Evolutionary conservation across 2,329 filamentous ascomycete genomes (phyloP).

Genomic region (Trichoderma semiorbis): DNA sequence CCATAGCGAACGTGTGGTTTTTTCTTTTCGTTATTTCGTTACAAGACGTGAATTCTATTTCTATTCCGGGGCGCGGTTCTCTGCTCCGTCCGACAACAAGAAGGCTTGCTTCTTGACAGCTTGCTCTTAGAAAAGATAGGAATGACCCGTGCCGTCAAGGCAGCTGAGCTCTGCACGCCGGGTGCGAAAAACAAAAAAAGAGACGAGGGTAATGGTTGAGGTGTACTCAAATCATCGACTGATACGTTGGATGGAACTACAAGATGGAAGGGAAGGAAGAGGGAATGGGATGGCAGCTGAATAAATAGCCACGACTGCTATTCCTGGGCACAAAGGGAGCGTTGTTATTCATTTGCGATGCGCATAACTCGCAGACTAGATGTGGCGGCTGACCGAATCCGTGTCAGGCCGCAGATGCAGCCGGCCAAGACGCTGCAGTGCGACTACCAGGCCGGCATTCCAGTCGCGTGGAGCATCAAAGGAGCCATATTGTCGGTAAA

Average conservation of each 20-base stretch:
- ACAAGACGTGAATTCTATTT: not conserved
- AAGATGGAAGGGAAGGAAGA: not conserved
- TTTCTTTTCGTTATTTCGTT: not conserved
- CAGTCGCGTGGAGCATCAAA: constrained; percentile 15
- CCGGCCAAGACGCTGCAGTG: constrained; percentile 12
- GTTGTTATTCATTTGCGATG: not conserved
- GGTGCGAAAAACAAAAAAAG: constrained; percentile 8
- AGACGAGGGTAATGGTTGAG: not conserved
- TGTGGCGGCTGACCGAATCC: constrained; percentile 17
- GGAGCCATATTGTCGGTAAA: constrained; percentile 17
- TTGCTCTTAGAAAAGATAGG: constrained; percentile 5
- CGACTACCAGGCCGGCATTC: constrained; percentile 13
- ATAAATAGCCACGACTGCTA: not conserved
- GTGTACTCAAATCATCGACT: not conserved
- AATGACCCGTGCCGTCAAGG: constrained; percentile 18
- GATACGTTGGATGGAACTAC: not conserved
- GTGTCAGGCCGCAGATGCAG: constrained; percentile 17
- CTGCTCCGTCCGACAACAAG: not conserved
- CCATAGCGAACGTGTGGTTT: constrained; percentile 11
- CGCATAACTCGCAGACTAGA: constrained; percentile 2
- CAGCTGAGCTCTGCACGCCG: constrained; percentile 18
- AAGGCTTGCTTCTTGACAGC: constrained; percentile 10
- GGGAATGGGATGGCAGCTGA: not conserved
- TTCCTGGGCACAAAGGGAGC: not conserved
- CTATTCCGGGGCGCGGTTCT: not conserved